Percentiles rank a stretch among this genome's conserved stretches.
Evolutionary conservation across 306 rosid genomes (phyloP).

Genomic region (Sindora glabra): DNA sequence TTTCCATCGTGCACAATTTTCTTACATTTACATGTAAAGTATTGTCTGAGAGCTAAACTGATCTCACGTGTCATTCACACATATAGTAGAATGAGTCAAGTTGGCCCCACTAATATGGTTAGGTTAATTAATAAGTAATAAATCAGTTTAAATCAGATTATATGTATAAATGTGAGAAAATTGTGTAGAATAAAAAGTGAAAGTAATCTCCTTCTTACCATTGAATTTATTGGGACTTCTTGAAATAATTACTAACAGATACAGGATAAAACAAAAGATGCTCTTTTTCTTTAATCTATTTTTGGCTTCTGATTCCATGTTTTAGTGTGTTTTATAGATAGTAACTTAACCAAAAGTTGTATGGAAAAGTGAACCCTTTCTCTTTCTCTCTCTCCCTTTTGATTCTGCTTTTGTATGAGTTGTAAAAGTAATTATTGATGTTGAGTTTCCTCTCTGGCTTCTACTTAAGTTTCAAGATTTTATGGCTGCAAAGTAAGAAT

Average conservation of each 20-base stretch:
- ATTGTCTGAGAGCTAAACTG: too few relatives aligned
- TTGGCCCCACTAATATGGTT: too few relatives aligned
- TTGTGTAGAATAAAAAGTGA: too few relatives aligned
- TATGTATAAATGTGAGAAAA: too few relatives aligned
- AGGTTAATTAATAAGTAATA: too few relatives aligned
- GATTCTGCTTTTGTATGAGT: slow-evolving; percentile 11
- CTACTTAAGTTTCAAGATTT: slow-evolving; percentile 40
- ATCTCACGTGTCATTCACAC: too few relatives aligned
- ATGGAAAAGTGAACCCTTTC: slow-evolving; percentile 1
- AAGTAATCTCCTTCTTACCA: too few relatives aligned
- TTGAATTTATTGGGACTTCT: slow-evolving; percentile 24
- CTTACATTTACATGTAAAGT: too few relatives aligned
- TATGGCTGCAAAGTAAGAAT: slow-evolving; percentile 22
- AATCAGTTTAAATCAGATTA: too few relatives aligned
- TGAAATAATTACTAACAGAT: slow-evolving; percentile 14
- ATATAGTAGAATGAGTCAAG: too few relatives aligned
- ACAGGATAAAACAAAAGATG: slow-evolving; percentile 44
- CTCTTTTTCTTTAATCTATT: slow-evolving; percentile 22
- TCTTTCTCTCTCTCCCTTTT: slow-evolving; percentile 12
- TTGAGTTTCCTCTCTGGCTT: slow-evolving; percentile 30
- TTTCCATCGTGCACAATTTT: too few relatives aligned
- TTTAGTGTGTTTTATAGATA: slow-evolving; percentile 10
- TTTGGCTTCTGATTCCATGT: slow-evolving; percentile 12
- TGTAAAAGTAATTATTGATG: slow-evolving; percentile 24
- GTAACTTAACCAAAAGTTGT: slow-evolving; percentile 8